Conservation (phyloP, 306 rosid species). For the Citrullus mucosospermus region DNA sequence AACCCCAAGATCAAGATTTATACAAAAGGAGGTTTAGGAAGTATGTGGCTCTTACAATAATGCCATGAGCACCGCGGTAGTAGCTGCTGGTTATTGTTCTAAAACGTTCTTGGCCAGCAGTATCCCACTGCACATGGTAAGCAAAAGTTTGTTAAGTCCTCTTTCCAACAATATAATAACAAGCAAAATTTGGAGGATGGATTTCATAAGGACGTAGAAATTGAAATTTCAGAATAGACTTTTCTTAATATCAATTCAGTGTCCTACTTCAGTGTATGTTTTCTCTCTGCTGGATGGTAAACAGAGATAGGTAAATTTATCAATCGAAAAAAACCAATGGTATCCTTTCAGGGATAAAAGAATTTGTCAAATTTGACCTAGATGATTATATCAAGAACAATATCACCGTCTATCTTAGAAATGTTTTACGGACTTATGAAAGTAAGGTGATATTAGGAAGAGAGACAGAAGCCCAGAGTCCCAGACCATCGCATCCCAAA, state of each 20-base stretch:
- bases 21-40: background rate
- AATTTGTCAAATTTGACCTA: background rate
- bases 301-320: background rate
- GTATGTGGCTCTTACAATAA: conserved; percentile 46
- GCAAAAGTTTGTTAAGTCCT: background rate
- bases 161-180: background rate
- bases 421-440: background rate
- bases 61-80: conserved; percentile 99
- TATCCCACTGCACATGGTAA: conserved; percentile 71
- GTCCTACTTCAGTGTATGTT: background rate
- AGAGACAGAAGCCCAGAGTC: background rate
- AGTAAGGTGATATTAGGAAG: background rate
- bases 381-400: background rate
- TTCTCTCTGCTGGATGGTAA: background rate
- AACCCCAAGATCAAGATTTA: background rate
- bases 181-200: background rate
- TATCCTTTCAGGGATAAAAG: background rate
- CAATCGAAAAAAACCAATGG: background rate
- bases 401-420: background rate
- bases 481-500: background rate
- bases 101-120: conserved; percentile 99
- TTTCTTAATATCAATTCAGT: background rate
- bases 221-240: background rate
- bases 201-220: background rate
- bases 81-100: conserved; percentile 99